Conservation (phyloP, 2,329 filamentous ascomycete genomes). For the Metarhizium album region DNA sequence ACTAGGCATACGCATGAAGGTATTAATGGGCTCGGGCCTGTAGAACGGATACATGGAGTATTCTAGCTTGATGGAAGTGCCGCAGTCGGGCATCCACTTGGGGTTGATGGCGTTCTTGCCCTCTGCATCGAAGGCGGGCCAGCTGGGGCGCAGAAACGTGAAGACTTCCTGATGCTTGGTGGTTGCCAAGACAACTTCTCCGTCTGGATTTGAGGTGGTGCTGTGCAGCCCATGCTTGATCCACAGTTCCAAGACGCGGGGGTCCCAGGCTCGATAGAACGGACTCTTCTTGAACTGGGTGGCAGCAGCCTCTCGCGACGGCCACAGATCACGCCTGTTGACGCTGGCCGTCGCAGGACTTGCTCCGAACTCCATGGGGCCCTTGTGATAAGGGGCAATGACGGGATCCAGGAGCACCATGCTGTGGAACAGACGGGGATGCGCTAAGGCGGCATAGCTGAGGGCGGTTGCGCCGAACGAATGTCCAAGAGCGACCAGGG, state of each 20-base stretch:
- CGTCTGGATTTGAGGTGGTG: slow-evolving; percentile 25
- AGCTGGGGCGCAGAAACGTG: slow-evolving; percentile 58
- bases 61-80: slow-evolving; percentile 25
- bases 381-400: slow-evolving; percentile 40
- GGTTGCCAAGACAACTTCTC: slow-evolving; percentile 62
- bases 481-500: slow-evolving; percentile 76
- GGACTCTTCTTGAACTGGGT: slow-evolving; percentile 49
- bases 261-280: slow-evolving; percentile 79
- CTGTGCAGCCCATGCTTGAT: slow-evolving; percentile 64
- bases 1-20: slow-evolving; percentile 45
- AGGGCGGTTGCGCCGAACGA: slow-evolving; percentile 76
- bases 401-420: slow-evolving; percentile 80
- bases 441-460: slow-evolving; percentile 58
- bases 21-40: slow-evolving; percentile 49
- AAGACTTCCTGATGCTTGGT: slow-evolving; percentile 74
- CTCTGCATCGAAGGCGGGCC: slow-evolving; percentile 28
- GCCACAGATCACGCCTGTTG: slow-evolving; percentile 70
- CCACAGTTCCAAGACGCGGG: slow-evolving; percentile 55
- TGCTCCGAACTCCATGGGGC: slow-evolving; percentile 22
- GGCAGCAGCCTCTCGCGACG: slow-evolving; percentile 58
- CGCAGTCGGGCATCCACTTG: slow-evolving; percentile 34
- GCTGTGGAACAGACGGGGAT: slow-evolving; percentile 69
- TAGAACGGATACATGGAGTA: slow-evolving; percentile 47
- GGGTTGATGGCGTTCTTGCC: slow-evolving; percentile 29
- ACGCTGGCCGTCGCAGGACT: slow-evolving; percentile 52